Base-by-base conservation (phyloP, 225 moss, liverwort and hornwort genomes). In the Physcomitrium patens region DNA sequence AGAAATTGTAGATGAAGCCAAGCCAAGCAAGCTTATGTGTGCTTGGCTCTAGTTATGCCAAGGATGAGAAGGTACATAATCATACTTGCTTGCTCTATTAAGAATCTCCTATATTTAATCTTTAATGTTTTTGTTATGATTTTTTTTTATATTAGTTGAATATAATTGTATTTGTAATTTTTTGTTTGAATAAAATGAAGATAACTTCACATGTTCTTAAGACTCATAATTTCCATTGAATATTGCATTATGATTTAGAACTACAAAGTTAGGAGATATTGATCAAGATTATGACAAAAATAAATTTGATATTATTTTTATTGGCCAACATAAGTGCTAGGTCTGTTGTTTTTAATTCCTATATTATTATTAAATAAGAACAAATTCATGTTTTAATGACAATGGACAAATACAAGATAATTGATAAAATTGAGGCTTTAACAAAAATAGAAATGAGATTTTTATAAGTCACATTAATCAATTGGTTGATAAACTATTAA, bases 211-310 rank as follows among this genome's bases (percentile, higher is more conserved):
- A 84, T 74, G 70, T 62, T 22, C 43, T 67, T 10, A 60, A 65
- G 20, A 66, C 15, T 47, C 74, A 60, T 47, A 70, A 19, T 24
- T 66, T 54, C 18, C 64, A 59, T 42, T 46, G 52, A 74, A 48
- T 55, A 31, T 17, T 48, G 70, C 62, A 24, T 37, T 56, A 70
- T 52, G 70, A 70, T 58, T 52, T 26, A 60, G 53, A 60, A 54
- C 14, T 2, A 49, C 20, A 37, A 58, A 50, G 43, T 45, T 64
- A 45, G 28, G 10, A 14, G 60, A 27, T 54, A 14, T 13, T 11
- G 28, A 74, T 74, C 64, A 52, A 23, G 58, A 51, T 10, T 74
- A 76, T 22, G 48, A 70, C 46, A 77, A 65, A 48, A 54, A 65
- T n/a, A n/a, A 2, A 65, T 51, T 50, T 70, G 18, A 74, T 64